Percentiles rank a stretch among this genome's conserved stretches.
phyloP scores from a whole-genome alignment of 192 early-diverging fungal species.

The Glomus cerebriforme region DNA sequence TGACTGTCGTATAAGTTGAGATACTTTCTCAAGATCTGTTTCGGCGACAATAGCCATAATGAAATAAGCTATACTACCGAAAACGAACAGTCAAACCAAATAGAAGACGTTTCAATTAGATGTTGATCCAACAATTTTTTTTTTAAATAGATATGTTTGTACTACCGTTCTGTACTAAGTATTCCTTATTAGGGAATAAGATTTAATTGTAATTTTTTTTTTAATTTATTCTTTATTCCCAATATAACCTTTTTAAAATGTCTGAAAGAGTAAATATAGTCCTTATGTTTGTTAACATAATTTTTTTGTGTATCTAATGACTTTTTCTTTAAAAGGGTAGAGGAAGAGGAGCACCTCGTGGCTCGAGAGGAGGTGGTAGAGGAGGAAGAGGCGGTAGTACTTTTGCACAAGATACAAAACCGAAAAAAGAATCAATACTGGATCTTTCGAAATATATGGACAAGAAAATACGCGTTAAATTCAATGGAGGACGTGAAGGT shows the following conservation, averaged over 20 bases:
- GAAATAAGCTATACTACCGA: not conserved
- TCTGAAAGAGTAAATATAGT: not conserved
- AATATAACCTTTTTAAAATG: not conserved
- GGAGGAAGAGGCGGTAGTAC: constrained; percentile 43
- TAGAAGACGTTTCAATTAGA: no score
- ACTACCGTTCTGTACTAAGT: no score
- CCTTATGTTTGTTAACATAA: not conserved
- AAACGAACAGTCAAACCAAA: not conserved
- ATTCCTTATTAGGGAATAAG: not conserved
- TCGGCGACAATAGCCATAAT: not conserved
- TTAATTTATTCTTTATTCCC: not conserved
- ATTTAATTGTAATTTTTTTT: not conserved
- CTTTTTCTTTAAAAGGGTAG: not conserved
- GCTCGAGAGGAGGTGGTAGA: constrained; percentile 52
- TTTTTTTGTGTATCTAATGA: not conserved
- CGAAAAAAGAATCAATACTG: constrained; percentile 88
- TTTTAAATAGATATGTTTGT: no score
- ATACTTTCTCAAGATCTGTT: constrained; percentile 34
- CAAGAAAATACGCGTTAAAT: constrained; percentile 90
- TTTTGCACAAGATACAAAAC: constrained; percentile 57
- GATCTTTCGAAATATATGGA: constrained; percentile 94
- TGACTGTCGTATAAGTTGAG: constrained; percentile 53
- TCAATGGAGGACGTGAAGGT: constrained; percentile 94
- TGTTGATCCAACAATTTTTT: no score
- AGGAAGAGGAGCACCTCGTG: constrained; percentile 46